Percentiles rank a stretch among this genome's conserved stretches.
phyloP scores from a whole-genome alignment of 768 basidiomycete species.

The Panaeolus papilionaceus region DNA sequence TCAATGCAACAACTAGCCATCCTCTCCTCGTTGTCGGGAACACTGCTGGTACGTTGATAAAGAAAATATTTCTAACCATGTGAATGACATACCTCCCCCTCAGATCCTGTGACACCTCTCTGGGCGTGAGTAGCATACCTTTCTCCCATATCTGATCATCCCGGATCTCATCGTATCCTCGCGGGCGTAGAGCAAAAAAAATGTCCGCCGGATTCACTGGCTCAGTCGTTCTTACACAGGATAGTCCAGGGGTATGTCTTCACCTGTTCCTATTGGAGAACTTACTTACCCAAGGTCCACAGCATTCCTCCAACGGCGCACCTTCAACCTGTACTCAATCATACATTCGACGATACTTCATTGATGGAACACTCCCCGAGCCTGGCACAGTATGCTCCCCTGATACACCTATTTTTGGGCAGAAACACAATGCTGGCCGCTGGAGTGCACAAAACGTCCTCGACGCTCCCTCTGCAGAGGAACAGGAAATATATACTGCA shows the following conservation, averaged over 20 bases:
- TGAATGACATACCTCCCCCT: not conserved
- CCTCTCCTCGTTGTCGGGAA: slow-evolving; percentile 48
- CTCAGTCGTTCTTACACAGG: slow-evolving; percentile 49
- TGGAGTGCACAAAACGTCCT: not conserved
- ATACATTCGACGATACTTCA: slow-evolving; percentile 45
- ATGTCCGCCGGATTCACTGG: slow-evolving; percentile 42
- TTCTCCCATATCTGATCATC: not conserved
- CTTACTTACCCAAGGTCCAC: not conserved
- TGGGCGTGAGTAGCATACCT: slow-evolving; percentile 27
- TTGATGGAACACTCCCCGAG: slow-evolving; percentile 42
- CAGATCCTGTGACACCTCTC: slow-evolving; percentile 41
- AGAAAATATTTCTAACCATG: not conserved
- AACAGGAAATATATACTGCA: not conserved
- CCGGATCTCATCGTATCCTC: not conserved
- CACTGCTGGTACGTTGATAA: slow-evolving; percentile 38
- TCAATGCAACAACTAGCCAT: slow-evolving; percentile 44
- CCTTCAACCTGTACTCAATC: slow-evolving; percentile 38
- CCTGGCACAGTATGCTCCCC: slow-evolving; percentile 41
- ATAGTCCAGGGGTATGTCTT: slow-evolving; percentile 47
- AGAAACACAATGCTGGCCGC: too few relatives aligned
- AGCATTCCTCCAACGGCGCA: slow-evolving; percentile 41
- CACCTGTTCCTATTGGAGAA: too few relatives aligned
- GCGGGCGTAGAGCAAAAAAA: slow-evolving; percentile 42
- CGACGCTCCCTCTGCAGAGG: not conserved
- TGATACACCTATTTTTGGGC: not conserved